Conservation (phyloP, 1,284 basidiomycete genomes). For the Farysia itapuensis region DNA sequence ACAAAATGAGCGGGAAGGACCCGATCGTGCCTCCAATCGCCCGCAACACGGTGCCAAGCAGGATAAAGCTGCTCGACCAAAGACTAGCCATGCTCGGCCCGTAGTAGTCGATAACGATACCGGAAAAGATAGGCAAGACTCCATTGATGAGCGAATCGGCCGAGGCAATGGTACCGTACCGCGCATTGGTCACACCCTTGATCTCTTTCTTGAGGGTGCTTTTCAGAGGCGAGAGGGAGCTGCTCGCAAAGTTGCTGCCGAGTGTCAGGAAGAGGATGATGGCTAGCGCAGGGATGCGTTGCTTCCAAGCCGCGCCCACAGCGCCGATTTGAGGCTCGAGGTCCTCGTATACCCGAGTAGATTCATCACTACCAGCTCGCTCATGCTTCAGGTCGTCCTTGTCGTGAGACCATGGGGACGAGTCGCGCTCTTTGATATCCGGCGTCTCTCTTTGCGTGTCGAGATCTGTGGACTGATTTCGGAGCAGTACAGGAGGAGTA, state of each 20-base stretch:
- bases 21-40: conserved; percentile 35
- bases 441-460: too few relatives aligned
- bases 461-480: too few relatives aligned
- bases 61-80: conserved; percentile 51
- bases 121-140: conserved; percentile 62
- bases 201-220: conserved; percentile 55
- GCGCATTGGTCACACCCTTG: conserved; percentile 65
- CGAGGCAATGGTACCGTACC: conserved; percentile 64
- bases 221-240: conserved; percentile 59
- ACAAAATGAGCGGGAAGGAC: conserved; percentile 37
- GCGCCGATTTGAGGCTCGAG: conserved; percentile 12
- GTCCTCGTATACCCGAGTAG: not conserved
- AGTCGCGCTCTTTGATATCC: not conserved
- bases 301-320: conserved; percentile 21
- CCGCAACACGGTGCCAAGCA: conserved; percentile 58
- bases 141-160: conserved; percentile 62
- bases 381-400: not conserved
- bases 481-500: too few relatives aligned
- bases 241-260: conserved; percentile 39
- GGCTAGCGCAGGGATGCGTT: conserved; percentile 14
- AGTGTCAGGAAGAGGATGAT: conserved; percentile 24
- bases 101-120: conserved; percentile 62
- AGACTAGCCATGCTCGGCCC: conserved; percentile 48
- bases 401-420: not conserved
- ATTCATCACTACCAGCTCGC: not conserved